A percentile compares a stretch with the other conserved stretches of the same genome.
Evolutionary conservation across 2,329 filamentous ascomycete species (phyloP).

Genomic region (Penicillium sp.): DNA sequence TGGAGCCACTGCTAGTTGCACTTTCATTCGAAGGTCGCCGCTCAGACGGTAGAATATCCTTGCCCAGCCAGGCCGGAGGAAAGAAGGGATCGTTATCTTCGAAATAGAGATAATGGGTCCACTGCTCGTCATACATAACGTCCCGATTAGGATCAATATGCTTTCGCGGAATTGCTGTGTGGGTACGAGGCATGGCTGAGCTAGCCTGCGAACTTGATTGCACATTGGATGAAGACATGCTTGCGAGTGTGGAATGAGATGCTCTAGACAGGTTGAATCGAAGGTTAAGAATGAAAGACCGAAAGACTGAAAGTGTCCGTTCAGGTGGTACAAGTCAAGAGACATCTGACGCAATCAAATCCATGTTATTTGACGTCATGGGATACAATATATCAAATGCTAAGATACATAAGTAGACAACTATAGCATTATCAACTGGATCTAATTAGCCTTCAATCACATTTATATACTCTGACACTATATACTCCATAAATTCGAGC

Average conservation of each 20-base stretch:
- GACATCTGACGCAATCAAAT: neutral
- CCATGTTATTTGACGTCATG: too few species aligned
- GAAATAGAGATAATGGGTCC: constrained; percentile 33
- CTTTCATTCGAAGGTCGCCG: constrained; percentile 10
- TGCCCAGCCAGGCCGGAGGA: constrained; percentile 27
- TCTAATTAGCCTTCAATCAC: neutral
- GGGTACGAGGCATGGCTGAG: neutral
- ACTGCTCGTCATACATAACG: constrained; percentile 14
- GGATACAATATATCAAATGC: neutral
- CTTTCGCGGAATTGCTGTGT: neutral
- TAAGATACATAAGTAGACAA: too few species aligned
- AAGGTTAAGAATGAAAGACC: neutral
- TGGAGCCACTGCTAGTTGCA: constrained; percentile 1
- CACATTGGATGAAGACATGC: constrained; percentile 2
- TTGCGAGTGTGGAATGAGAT: neutral
- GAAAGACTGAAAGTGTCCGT: neutral
- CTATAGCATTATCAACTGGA: neutral
- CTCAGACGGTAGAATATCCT: constrained; percentile 8
- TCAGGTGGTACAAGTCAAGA: neutral
- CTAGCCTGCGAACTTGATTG: neutral
- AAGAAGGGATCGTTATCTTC: constrained; percentile 37
- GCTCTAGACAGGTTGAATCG: too few species aligned
- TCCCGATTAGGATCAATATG: neutral
- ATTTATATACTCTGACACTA: neutral
- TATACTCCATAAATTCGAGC: neutral